These are phyloP conservation scores for Ganoderma boninense DNA, from an alignment of 1,284 basidiomycete species.

Conservation along the genomic window DNA sequence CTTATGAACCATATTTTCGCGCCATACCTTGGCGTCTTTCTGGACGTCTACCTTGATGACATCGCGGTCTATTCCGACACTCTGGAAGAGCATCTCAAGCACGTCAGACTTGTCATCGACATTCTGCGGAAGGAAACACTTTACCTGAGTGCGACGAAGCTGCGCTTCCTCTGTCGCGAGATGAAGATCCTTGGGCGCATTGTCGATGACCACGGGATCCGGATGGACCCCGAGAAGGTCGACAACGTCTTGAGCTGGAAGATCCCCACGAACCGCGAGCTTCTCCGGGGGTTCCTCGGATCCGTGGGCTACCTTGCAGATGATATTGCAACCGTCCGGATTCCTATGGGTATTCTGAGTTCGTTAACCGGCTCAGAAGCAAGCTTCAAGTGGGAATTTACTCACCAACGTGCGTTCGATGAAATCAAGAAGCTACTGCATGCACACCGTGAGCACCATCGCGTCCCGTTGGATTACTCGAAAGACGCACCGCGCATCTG, in stretches of 20 bases:
- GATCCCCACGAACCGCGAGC: slow-evolving; percentile 29
- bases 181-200: slow-evolving; percentile 43
- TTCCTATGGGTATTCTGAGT: slow-evolving; percentile 31
- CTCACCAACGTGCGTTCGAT: slow-evolving; percentile 40
- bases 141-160: slow-evolving; percentile 38
- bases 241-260: slow-evolving; percentile 43
- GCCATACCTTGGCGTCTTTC: slow-evolving; percentile 28
- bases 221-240: slow-evolving; percentile 35
- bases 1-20: slow-evolving; percentile 9
- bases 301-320: slow-evolving; percentile 19
- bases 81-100: slow-evolving; percentile 37
- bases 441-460: slow-evolving; percentile 24
- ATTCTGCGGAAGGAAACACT: slow-evolving; percentile 35
- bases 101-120: slow-evolving; percentile 35
- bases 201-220: slow-evolving; percentile 39
- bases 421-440: slow-evolving; percentile 34
- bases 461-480: slow-evolving; percentile 33
- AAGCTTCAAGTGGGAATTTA: slow-evolving; percentile 32
- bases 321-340: no score
- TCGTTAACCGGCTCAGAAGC: slow-evolving; percentile 17
- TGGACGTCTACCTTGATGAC: slow-evolving; percentile 29
- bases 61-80: slow-evolving; percentile 23
- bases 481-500: slow-evolving; percentile 24
- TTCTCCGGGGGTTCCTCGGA: slow-evolving; percentile 13
- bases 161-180: slow-evolving; percentile 35